Percentiles rank a stretch among this genome's conserved stretches.
Conservation (phyloP, 176 grass and related monocot genomes). For the Zizania latifolia region DNA sequence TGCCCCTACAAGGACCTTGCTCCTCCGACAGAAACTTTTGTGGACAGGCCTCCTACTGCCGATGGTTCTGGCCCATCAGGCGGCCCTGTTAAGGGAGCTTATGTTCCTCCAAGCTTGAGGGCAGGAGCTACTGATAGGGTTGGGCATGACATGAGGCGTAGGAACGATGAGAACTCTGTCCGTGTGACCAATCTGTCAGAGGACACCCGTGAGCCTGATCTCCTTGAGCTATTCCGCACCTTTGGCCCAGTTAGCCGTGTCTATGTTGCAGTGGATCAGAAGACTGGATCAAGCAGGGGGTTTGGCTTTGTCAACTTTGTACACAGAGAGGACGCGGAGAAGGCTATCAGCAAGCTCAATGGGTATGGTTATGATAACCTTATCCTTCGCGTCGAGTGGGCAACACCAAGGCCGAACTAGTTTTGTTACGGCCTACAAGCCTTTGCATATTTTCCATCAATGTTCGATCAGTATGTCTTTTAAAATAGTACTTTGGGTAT, state of each 20-base stretch:
- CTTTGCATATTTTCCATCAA: not conserved
- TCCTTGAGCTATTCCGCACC: constrained; percentile 58
- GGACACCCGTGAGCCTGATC: constrained; percentile 62
- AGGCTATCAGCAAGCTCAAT: constrained; percentile 82
- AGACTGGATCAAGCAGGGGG: constrained; percentile 59
- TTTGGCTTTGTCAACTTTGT: constrained; percentile 77
- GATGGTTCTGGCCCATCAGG: constrained; percentile 19
- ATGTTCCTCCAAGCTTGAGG: constrained; percentile 81
- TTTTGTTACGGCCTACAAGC: not conserved
- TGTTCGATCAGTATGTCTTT: not conserved
- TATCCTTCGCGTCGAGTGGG: constrained; percentile 77
- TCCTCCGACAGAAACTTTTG: constrained; percentile 24
- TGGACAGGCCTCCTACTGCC: constrained; percentile 37
- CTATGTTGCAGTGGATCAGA: constrained; percentile 70
- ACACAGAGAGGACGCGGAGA: constrained; percentile 68
- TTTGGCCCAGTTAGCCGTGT: constrained; percentile 78
- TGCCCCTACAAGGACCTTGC: constrained; percentile 79
- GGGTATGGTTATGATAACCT: constrained; percentile 90
- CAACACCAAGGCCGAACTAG: constrained; percentile 70
- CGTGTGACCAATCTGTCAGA: constrained; percentile 84
- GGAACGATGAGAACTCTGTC: constrained; percentile 75
- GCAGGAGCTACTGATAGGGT: constrained; percentile 38
- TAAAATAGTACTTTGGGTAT: not conserved
- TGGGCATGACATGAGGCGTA: constrained; percentile 50
- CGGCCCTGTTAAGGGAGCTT: not conserved